Percentiles rank a stretch among this genome's conserved stretches.
Conservation (phyloP, 78 protist species). For the Bodo saltans region DNA sequence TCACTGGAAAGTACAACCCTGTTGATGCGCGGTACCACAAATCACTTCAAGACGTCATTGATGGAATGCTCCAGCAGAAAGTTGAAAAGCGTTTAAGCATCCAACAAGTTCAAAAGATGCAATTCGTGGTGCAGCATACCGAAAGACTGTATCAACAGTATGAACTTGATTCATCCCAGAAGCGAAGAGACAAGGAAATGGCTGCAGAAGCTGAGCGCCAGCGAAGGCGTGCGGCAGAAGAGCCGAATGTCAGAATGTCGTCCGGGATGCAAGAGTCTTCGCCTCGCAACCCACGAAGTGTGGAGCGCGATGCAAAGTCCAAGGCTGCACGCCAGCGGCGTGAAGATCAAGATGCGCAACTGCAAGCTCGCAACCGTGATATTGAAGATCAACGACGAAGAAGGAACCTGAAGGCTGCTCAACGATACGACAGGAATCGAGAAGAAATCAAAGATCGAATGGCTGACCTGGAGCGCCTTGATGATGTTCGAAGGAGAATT, state of each 20-base stretch:
- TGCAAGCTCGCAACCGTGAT: not conserved
- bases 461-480: not conserved
- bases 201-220: not conserved
- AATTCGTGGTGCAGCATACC: not conserved
- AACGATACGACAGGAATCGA: too few relatives aligned
- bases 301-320: too few relatives aligned
- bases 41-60: slow-evolving; percentile 57
- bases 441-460: too few relatives aligned
- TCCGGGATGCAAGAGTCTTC: not conserved
- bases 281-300: too few relatives aligned
- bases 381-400: not conserved
- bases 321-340: not conserved
- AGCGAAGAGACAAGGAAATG: not conserved
- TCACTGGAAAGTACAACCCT: slow-evolving; percentile 81
- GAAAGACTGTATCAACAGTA: too few relatives aligned
- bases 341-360: not conserved
- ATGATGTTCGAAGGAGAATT: not conserved
- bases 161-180: too few relatives aligned
- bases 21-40: slow-evolving; percentile 52
- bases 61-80: not conserved
- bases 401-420: not conserved
- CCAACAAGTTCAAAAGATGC: not conserved
- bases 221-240: not conserved
- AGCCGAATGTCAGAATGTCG: too few relatives aligned
- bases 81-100: not conserved